A percentile compares a stretch with the other conserved stretches of the same genome.
phyloP scores from a whole-genome alignment of 1,284 basidiomycete species.

The Ganoderma multipileum region DNA sequence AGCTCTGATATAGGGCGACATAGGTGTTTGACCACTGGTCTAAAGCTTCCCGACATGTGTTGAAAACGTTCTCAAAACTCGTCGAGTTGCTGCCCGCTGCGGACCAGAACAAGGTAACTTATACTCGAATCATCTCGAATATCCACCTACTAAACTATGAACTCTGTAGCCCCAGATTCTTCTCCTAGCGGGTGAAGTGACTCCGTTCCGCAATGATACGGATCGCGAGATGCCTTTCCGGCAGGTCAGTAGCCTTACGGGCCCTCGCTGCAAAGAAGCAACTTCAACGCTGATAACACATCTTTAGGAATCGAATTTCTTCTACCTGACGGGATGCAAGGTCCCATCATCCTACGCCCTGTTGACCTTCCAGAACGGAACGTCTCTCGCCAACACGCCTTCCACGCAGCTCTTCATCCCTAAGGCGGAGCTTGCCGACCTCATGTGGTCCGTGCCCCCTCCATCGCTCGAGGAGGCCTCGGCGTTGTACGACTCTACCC shows the following conservation, averaged over 20 bases:
- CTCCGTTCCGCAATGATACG: conserved; percentile 82
- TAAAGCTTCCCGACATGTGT: conserved; percentile 54
- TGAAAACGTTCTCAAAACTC: conserved; percentile 58
- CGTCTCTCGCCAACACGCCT: conserved; percentile 52
- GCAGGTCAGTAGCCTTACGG: conserved; percentile 40
- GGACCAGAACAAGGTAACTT: conserved; percentile 57
- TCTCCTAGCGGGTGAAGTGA: conserved; percentile 64
- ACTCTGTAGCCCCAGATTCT: conserved; percentile 63
- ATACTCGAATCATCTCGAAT: background rate
- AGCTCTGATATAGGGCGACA: no score
- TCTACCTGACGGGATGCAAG: conserved; percentile 82
- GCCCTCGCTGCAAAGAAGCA: background rate
- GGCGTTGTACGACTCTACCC: conserved; percentile 62
- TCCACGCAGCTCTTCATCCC: conserved; percentile 79
- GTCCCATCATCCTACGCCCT: conserved; percentile 76
- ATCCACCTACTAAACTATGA: background rate
- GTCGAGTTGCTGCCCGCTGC: conserved; percentile 51
- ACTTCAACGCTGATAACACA: background rate
- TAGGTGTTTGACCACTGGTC: background rate
- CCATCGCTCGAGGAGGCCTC: conserved; percentile 69
- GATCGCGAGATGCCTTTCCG: conserved; percentile 86
- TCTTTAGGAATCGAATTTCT: conserved; percentile 84
- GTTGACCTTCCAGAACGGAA: conserved; percentile 60
- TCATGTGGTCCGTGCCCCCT: conserved; percentile 90
- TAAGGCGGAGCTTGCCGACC: conserved; percentile 70